Evolutionary conservation across 257 asterid genomes (phyloP).

Genomic region (Solanum appendiculatum): DNA sequence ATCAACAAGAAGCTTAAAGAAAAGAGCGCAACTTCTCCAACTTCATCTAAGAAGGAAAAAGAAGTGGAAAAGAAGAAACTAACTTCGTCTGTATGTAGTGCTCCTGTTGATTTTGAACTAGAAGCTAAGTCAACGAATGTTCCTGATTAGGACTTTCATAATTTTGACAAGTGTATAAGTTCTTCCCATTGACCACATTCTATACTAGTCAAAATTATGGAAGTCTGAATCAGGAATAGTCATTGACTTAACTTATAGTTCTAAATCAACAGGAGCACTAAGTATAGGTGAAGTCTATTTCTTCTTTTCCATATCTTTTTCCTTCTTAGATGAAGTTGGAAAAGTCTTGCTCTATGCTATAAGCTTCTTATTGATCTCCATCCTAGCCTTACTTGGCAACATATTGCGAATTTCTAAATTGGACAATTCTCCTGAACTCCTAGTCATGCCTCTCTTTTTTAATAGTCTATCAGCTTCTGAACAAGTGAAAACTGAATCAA

Average conservation of each 20-base stretch:
- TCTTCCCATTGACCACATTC: too few relatives aligned
- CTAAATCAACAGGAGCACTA: background rate
- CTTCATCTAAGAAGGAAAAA: background rate
- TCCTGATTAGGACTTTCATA: background rate
- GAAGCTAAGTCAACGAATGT: background rate
- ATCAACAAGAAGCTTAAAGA: too few relatives aligned
- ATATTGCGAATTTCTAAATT: background rate
- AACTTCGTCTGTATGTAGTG: background rate
- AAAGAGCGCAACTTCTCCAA: background rate
- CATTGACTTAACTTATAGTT: background rate
- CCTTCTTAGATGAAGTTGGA: background rate
- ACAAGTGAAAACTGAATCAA: background rate
- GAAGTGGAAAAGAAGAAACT: too few relatives aligned
- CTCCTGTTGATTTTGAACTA: background rate
- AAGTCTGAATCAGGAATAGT: too few relatives aligned
- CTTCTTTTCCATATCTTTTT: background rate
- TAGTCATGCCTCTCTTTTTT: slow-evolving; percentile 26
- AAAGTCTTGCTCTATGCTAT: too few relatives aligned
- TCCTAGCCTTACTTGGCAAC: background rate
- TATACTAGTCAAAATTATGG: background rate
- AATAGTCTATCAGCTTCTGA: background rate
- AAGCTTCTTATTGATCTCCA: too few relatives aligned
- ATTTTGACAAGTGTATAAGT: background rate
- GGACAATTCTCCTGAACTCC: background rate
- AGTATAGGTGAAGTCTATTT: background rate